Evolutionary conservation across 2,329 filamentous ascomycete genomes (phyloP).

Genomic region (Paecilomyces sp.): DNA sequence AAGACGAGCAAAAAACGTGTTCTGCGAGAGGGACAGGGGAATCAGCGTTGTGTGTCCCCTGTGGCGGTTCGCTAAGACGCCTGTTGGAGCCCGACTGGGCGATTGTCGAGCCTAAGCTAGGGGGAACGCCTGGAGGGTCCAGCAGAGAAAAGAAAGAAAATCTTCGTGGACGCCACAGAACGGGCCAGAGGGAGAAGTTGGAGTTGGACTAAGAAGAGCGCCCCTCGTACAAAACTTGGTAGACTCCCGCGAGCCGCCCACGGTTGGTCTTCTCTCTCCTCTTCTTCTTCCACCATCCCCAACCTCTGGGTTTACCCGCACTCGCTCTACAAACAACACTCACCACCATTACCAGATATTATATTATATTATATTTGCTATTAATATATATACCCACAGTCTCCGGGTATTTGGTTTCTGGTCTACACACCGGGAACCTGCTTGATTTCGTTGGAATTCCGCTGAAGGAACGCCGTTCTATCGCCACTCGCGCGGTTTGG

Average conservation of each 20-base stretch:
- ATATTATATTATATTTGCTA: background rate
- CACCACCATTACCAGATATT: background rate
- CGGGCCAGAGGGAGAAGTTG: background rate
- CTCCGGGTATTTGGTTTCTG: background rate
- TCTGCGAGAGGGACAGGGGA: background rate
- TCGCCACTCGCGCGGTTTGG: background rate
- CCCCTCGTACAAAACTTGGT: background rate
- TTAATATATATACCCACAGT: background rate
- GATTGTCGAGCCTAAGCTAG: background rate
- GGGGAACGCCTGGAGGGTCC: background rate
- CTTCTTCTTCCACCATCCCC: background rate
- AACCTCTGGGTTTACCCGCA: background rate
- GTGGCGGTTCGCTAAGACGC: background rate
- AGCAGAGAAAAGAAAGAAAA: background rate
- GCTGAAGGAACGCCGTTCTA: background rate
- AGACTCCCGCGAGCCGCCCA: background rate
- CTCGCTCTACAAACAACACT: background rate
- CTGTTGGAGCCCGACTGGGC: background rate
- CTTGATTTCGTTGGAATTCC: background rate
- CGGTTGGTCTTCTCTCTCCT: background rate
- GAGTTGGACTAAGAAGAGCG: too few species aligned
- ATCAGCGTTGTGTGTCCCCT: background rate
- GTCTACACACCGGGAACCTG: background rate
- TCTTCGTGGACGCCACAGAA: background rate
- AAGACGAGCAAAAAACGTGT: background rate